Conservation (phyloP, 345 rosid species). For the Litchi chinensis region DNA sequence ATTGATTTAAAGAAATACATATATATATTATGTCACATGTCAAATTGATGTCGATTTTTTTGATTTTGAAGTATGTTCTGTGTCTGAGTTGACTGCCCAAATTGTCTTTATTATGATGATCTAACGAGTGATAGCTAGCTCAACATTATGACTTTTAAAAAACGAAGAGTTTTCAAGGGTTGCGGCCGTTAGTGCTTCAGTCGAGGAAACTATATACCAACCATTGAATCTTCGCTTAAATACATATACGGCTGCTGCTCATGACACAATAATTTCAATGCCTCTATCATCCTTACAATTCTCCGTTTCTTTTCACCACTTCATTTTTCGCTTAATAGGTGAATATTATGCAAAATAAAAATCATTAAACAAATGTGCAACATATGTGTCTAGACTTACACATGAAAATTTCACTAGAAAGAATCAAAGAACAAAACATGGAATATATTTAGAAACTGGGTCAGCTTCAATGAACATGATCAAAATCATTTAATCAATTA, state of each 20-base stretch:
- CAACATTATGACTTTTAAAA: neutral
- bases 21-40: constrained; percentile 3
- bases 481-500: neutral
- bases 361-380: neutral
- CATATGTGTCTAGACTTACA: neutral
- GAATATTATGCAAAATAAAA: neutral
- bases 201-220: constrained; percentile 22
- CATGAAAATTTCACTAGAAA: neutral
- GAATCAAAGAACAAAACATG: neutral
- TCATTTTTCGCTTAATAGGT: neutral
- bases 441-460: neutral
- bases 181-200: constrained; percentile 55
- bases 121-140: neutral
- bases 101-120: neutral
- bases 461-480: neutral
- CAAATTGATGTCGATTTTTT: neutral
- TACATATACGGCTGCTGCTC: neutral
- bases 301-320: neutral
- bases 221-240: constrained; percentile 9
- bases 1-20: neutral
- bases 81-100: neutral
- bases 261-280: neutral
- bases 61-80: neutral
- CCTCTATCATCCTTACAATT: neutral
- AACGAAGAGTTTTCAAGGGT: constrained; percentile 40